phyloP scores from a whole-genome alignment of 305 asterid genomes.

The Rubia peregrina region DNA sequence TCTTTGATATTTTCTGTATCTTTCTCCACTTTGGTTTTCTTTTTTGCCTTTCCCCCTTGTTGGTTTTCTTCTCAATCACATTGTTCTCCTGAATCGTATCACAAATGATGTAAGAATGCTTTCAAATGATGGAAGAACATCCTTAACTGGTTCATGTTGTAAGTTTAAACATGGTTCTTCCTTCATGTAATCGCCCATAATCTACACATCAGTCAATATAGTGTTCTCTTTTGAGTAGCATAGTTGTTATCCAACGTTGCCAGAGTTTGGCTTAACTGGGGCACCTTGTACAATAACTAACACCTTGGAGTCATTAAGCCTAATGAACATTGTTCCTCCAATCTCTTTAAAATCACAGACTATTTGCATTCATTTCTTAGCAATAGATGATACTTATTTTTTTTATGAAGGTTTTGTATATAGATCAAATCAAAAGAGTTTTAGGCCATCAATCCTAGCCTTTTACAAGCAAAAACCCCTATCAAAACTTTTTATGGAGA shows the following conservation, averaged over 20 bases:
- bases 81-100: conserved; percentile 46
- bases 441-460: too few species aligned
- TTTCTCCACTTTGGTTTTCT: conserved; percentile 74
- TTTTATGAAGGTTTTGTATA: too few species aligned
- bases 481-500: too few species aligned
- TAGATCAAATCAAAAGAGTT: too few species aligned
- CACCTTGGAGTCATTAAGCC: conserved; percentile 87
- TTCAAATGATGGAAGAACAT: conserved; percentile 32
- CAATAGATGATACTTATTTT: conserved; percentile 44
- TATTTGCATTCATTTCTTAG: conserved; percentile 67
- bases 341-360: conserved; percentile 87
- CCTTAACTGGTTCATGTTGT: conserved; percentile 34
- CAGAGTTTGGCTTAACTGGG: conserved; percentile 54
- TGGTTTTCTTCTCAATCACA: conserved; percentile 37
- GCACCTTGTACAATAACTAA: conserved; percentile 81
- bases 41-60: conserved; percentile 36
- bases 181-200: conserved; percentile 81
- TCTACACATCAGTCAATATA: conserved; percentile 44
- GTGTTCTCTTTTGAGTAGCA: conserved; percentile 48
- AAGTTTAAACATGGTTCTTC: conserved; percentile 79
- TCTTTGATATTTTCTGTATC: conserved; percentile 77
- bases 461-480: too few species aligned
- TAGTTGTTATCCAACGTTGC: conserved; percentile 70
- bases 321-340: conserved; percentile 67
- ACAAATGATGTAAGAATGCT: conserved; percentile 28